Evolutionary conservation across 2,329 filamentous ascomycete species (phyloP).

Genomic region (Ploettnerulaceae sp.): DNA sequence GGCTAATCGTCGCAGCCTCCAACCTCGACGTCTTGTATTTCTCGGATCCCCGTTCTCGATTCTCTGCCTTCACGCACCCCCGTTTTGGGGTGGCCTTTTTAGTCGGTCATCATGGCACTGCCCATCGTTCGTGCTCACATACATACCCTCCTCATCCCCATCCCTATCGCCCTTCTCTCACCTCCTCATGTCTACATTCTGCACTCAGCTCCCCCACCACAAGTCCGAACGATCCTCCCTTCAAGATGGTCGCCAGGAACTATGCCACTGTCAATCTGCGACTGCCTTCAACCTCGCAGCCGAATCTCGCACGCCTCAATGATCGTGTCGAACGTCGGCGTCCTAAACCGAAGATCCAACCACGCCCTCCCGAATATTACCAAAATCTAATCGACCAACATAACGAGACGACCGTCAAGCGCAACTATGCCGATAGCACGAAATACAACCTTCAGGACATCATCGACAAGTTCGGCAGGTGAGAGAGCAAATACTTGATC

Average conservation of each 20-base stretch:
- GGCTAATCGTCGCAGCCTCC: too few species aligned
- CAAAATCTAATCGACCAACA: slow-evolving; percentile 14
- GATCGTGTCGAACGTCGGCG: slow-evolving; percentile 14
- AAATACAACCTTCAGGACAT: slow-evolving; percentile 16
- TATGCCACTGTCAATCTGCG: slow-evolving; percentile 10
- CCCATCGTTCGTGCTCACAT: slow-evolving; percentile 11
- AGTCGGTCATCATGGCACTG: slow-evolving; percentile 8
- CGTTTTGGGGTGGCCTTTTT: not conserved
- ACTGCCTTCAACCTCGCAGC: slow-evolving; percentile 6
- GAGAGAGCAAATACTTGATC: slow-evolving; percentile 7
- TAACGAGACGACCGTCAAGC: slow-evolving; percentile 12
- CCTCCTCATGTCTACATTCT: slow-evolving; percentile 8
- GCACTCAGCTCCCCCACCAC: slow-evolving; percentile 6
- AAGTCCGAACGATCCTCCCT: slow-evolving; percentile 7
- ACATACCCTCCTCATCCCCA: slow-evolving; percentile 6
- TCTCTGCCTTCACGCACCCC: slow-evolving; percentile 6
- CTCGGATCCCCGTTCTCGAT: slow-evolving; percentile 7
- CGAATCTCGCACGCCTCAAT: slow-evolving; percentile 15
- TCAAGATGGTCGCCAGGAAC: slow-evolving; percentile 5
- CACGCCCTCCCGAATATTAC: slow-evolving; percentile 15
- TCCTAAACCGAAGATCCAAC: slow-evolving; percentile 16
- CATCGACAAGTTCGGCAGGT: slow-evolving; percentile 13
- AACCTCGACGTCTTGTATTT: not conserved
- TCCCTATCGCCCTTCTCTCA: slow-evolving; percentile 9
- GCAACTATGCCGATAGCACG: slow-evolving; percentile 14